phyloP scores from a whole-genome alignment of 2,329 filamentous ascomycete genomes.

The Cryphonectria japonica region DNA sequence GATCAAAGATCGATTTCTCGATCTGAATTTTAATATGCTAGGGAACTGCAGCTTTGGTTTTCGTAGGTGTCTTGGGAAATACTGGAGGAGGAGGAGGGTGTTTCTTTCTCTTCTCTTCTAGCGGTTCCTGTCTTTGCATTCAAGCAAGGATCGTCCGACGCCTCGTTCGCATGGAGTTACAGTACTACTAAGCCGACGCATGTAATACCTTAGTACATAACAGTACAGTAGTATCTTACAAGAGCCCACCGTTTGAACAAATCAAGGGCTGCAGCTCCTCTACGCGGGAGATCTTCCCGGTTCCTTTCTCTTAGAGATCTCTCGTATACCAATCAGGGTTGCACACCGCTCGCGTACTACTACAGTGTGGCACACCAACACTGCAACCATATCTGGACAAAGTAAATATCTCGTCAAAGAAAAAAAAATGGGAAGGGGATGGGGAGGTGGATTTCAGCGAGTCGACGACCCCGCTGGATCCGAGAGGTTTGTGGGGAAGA shows the following conservation, averaged over 20 bases:
- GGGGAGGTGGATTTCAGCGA: background rate
- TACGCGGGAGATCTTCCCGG: background rate
- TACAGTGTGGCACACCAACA: background rate
- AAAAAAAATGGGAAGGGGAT: no score
- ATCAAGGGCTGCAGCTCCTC: background rate
- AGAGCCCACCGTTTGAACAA: background rate
- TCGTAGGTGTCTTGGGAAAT: background rate
- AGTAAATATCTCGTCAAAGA: background rate
- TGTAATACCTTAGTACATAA: background rate
- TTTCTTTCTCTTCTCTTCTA: background rate
- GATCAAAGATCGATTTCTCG: background rate
- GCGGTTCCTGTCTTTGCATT: background rate
- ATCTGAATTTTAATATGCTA: background rate
- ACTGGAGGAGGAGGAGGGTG: no score
- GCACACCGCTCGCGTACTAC: background rate
- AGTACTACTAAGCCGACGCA: background rate
- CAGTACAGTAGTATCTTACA: background rate
- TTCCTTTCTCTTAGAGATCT: background rate
- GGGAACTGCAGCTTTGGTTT: background rate
- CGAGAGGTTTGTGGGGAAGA: conserved; percentile 1
- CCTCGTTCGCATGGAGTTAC: background rate
- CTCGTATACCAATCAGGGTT: background rate
- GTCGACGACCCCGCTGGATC: conserved; percentile 3
- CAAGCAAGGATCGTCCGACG: background rate
- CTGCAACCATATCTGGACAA: no score